Percentiles rank a stretch among this genome's conserved stretches.
Evolutionary conservation across 768 basidiomycete species (phyloP).

Genomic region (Russula abietina): DNA sequence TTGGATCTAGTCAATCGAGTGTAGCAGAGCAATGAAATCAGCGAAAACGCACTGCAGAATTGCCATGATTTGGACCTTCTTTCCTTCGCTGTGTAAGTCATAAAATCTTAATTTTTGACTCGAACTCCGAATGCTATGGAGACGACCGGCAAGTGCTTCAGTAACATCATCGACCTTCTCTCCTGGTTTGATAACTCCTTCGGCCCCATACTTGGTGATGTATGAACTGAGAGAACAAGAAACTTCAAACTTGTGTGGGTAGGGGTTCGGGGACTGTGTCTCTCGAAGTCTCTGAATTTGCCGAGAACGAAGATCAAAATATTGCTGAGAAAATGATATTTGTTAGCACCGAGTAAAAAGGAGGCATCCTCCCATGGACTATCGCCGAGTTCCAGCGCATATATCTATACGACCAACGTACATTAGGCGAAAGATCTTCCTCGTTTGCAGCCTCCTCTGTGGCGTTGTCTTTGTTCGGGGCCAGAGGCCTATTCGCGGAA

Average conservation of each 20-base stretch:
- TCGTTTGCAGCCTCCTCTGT: conserved; percentile 45
- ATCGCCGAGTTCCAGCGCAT: not conserved
- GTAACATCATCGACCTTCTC: conserved; percentile 51
- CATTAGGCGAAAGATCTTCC: conserved; percentile 87
- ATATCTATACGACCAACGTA: conserved; percentile 38
- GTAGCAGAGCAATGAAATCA: not conserved
- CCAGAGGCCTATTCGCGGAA: conserved; percentile 47
- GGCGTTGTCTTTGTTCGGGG: conserved; percentile 32
- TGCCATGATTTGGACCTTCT: conserved; percentile 94
- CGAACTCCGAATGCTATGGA: conserved; percentile 82
- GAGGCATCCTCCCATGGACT: not conserved
- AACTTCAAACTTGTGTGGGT: conserved; percentile 99
- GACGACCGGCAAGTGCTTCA: conserved; percentile 79
- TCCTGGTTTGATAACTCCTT: conserved; percentile 65
- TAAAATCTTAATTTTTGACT: conserved; percentile 88
- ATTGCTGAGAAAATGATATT: conserved; percentile 59
- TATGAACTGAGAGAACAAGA: conserved; percentile 66
- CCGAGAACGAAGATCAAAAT: conserved; percentile 88
- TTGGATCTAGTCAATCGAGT: conserved; percentile 26
- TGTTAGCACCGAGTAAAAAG: not conserved
- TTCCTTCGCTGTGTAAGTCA: conserved; percentile 87
- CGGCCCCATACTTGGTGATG: conserved; percentile 64
- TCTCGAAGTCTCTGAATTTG: conserved; percentile 81
- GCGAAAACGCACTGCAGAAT: conserved; percentile 58
- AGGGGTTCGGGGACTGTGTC: conserved; percentile 85